phyloP scores from a whole-genome alignment of 2,329 filamentous ascomycete species.

The Aspergillus hiratsukae region DNA sequence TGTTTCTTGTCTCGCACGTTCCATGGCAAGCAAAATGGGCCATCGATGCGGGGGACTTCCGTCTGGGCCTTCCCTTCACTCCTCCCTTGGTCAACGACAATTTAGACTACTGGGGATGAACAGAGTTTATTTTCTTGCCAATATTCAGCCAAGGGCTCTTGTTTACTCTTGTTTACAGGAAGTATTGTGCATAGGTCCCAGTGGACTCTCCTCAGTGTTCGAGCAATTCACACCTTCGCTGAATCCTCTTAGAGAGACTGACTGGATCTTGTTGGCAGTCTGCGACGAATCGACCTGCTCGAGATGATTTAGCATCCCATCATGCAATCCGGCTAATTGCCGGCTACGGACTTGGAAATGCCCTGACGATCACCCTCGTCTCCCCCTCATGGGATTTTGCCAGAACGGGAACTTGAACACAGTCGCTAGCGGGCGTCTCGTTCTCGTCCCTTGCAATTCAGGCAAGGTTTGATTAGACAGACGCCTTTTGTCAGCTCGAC shows the following conservation, averaged over 20 bases:
- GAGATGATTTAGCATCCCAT: neutral
- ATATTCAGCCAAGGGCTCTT: neutral
- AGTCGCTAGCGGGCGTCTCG: neutral
- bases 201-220: neutral
- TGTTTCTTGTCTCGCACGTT: neutral
- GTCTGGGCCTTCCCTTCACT: neutral
- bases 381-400: conserved; percentile 13
- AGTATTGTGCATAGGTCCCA: neutral
- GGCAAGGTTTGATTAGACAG: neutral
- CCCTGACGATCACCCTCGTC: neutral
- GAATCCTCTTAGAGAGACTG: neutral
- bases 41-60: neutral
- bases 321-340: conserved; percentile 1
- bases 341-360: neutral
- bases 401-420: conserved; percentile 4
- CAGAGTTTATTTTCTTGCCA: neutral
- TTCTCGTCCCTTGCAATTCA: neutral
- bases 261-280: neutral
- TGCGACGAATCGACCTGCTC: neutral
- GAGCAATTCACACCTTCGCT: neutral
- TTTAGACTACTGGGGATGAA: neutral
- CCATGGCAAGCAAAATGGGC: neutral
- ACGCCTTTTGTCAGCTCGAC: neutral
- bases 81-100: neutral
- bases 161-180: neutral